phyloP scores from a whole-genome alignment of 768 basidiomycete species.

The Coprinellus micaceus region DNA sequence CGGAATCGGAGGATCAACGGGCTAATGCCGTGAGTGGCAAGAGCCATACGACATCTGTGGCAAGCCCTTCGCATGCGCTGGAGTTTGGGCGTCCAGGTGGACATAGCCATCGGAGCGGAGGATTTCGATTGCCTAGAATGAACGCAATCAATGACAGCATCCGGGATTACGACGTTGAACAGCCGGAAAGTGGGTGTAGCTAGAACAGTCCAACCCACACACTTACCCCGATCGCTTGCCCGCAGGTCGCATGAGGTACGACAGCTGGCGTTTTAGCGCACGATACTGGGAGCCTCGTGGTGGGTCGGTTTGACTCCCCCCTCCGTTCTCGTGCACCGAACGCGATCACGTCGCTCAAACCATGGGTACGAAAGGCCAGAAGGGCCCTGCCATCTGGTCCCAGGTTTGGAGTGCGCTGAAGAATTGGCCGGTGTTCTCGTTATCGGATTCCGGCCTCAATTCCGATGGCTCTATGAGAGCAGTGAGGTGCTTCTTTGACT shows the following conservation, averaged over 20 bases:
- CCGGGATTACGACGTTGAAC: background rate
- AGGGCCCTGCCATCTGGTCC: background rate
- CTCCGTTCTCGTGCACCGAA: background rate
- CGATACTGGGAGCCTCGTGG: background rate
- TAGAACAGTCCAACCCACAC: background rate
- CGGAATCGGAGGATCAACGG: background rate
- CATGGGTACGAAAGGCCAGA: background rate
- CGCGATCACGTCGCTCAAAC: background rate
- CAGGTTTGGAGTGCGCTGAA: background rate
- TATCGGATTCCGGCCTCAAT: background rate
- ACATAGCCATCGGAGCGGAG: background rate
- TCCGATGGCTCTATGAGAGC: no score
- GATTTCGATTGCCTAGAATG: background rate
- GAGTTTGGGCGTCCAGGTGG: background rate
- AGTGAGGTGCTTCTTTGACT: no score
- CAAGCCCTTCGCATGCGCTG: background rate
- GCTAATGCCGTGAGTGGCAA: background rate
- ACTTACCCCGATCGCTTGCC: background rate
- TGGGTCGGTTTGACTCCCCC: background rate
- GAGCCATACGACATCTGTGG: background rate
- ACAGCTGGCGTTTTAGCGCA: background rate
- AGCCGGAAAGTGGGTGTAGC: background rate
- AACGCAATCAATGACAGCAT: background rate
- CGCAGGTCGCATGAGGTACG: no score
- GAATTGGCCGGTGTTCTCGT: background rate